Base-by-base conservation (phyloP, 257 asterid genomes). In the Plantago ovata region DNA sequence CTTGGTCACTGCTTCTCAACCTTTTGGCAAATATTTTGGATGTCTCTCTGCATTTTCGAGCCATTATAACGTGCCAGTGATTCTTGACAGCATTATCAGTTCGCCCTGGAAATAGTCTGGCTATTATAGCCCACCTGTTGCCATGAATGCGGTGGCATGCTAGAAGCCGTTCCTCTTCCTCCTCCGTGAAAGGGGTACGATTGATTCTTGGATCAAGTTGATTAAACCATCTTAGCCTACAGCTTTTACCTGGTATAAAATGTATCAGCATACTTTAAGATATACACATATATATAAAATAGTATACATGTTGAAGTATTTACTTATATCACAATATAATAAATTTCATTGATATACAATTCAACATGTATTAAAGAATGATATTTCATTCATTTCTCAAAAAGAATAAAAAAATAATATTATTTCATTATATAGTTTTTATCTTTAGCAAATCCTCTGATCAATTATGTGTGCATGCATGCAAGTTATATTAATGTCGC, bases 61-160 rank as follows among this genome's bases (percentile, higher is more conserved):
- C 94, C 96, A 83, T 85, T 44, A 88, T 85, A 1, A 89, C 97
- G 33, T 89, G 97, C 97, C 97, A 89, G 16, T 89, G 97, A 61
- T 89, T 89, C 79, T 89, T 89, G 11, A 89, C 95, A 2, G 97
- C 97, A 14, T 89, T 89, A 51, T 89, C 97, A 3, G 97, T 89
- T 7, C 97, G 87, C 0, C 97, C 95, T 0, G 94, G 97, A 44
- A 89, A 89, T 21, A 75, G 81, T 39, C 97, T 59, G 0, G 97
- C 95, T 43, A 89, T 89, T 14, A 84, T 84, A 6, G 97, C 89
- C 97, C 97, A 89, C 36, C 95, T 77, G 69, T 89, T 89, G 0
- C 97, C 97, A 45, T 89, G 94, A 38, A 84, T 62, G 22, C 85
- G 77, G 40, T 89, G 97, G 72, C 85, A 80, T 2, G 87, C 86